These are phyloP conservation scores for Salix brachista DNA, from an alignment of 345 rosid genomes.

Conservation along the genomic window DNA sequence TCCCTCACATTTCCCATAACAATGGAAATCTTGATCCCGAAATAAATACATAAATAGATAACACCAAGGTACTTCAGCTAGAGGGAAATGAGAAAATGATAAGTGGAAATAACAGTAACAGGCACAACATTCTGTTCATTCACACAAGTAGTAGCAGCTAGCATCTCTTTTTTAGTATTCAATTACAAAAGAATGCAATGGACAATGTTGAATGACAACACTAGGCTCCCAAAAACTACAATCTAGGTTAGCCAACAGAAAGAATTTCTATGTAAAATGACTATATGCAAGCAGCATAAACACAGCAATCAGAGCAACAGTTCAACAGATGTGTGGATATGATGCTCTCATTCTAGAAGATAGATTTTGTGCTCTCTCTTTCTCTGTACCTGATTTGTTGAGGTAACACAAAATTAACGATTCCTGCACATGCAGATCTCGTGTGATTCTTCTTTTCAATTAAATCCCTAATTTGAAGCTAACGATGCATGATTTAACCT, in stretches of 20 bases:
- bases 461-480: neutral
- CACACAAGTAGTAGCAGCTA: neutral
- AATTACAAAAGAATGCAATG: slow-evolving; percentile 11
- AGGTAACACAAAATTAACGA: neutral
- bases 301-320: slow-evolving; percentile 16
- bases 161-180: slow-evolving; percentile 6
- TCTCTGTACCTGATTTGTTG: neutral
- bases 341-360: slow-evolving; percentile 16
- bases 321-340: slow-evolving; percentile 25
- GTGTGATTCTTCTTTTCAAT: too few species aligned
- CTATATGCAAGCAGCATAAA: slow-evolving; percentile 17
- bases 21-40: neutral
- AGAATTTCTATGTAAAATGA: slow-evolving; percentile 18
- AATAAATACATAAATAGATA: neutral
- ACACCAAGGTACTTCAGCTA: neutral
- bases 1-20: neutral
- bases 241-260: slow-evolving; percentile 11
- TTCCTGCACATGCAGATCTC: neutral
- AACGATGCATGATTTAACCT: too few species aligned
- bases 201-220: neutral
- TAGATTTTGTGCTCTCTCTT: neutral
- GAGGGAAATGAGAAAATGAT: neutral
- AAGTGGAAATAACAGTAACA: slow-evolving; percentile 3
- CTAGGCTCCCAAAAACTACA: neutral
- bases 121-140: slow-evolving; percentile 8